A percentile compares a stretch with the other conserved stretches of the same genome.
Conservation (phyloP, 257 asterid genomes). For the Euphrasia confusa region DNA sequence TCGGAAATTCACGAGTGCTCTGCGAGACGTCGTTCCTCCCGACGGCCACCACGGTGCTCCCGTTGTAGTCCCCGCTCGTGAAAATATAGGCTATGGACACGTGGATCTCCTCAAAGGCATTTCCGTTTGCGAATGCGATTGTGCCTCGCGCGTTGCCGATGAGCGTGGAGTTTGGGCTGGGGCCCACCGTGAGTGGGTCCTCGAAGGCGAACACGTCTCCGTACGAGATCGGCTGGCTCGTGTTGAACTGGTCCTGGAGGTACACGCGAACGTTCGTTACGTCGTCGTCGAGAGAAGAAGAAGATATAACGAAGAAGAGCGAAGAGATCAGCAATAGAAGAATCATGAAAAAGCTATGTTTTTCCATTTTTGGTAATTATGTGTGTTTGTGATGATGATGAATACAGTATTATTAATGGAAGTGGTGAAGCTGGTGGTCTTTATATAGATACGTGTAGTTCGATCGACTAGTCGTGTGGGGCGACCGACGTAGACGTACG, state of each 20-base stretch:
- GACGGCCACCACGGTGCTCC: neutral
- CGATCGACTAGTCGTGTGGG: no score
- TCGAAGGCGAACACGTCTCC: neutral
- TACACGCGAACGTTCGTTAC: neutral
- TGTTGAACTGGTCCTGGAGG: neutral
- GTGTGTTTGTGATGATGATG: no score
- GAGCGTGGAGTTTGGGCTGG: neutral
- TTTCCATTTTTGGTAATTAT: no score
- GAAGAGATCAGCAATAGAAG: no score
- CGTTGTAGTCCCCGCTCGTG: neutral
- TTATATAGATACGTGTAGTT: no score
- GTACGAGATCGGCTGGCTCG: neutral
- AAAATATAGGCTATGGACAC: neutral
- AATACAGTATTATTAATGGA: no score
- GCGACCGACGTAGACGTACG: no score
- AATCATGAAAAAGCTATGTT: no score
- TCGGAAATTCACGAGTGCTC: neutral
- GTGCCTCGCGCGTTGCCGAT: neutral
- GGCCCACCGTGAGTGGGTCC: neutral
- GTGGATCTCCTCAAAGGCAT: neutral
- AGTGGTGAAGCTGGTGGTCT: no score
- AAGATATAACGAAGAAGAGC: no score
- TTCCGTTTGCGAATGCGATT: neutral
- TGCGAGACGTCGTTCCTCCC: neutral
- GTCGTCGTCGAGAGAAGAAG: no score